Base-by-base conservation (phyloP, 2,329 filamentous ascomycete species). In the Aaosphaeria pasadenensis region DNA sequence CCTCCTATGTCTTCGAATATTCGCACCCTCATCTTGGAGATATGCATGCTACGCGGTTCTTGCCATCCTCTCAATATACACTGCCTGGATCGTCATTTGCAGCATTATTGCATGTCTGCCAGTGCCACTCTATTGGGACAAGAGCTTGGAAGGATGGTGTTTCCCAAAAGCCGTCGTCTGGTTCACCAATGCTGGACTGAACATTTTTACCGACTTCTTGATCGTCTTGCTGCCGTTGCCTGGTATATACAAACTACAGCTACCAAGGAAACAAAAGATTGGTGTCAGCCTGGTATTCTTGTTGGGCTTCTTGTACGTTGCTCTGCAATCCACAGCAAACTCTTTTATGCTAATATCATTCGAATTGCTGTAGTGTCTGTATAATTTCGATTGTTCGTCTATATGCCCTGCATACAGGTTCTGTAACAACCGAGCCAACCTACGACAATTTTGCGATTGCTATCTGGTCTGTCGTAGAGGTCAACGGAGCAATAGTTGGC, bases 141-240 rank as follows among this genome's bases (percentile, higher is more conserved):
- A 30, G 28, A 47, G 36, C 11, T n/a, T 47, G 5, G 11, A 40
- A 7, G 49, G 49, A 6, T 45, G 43, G 49, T 51, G 49, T 30
- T 45, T 51, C 17, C 45, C 45, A 1, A 39, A 30, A 28, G 42
- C 39, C 7, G 28, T 43, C n/a, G 17, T 48, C n/a, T 51, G 45
- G 49, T 44, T 50, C 28, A n/a, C 36, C 24, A 65, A 66, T 29
- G 60, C 62, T 7, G 47, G 50, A 5, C 49, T 66, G 42, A 66
- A 66, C 36, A 65, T 68, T 42, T 43, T 55, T 11, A 69, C 67
- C 32, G 66, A 71, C 49, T 55, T 67, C 31, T 45, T 67, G 6
- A 65, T 74, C 46, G 71, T 71, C 1, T 38, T 63, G 2, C 47
- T 72, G 3, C 71, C 72, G 1, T 62, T 74, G 9, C 69, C 70